Percentiles rank a stretch among this genome's conserved stretches.
Conservation (phyloP, 495 filamentous ascomycete species). For the Xylaria castorea region DNA sequence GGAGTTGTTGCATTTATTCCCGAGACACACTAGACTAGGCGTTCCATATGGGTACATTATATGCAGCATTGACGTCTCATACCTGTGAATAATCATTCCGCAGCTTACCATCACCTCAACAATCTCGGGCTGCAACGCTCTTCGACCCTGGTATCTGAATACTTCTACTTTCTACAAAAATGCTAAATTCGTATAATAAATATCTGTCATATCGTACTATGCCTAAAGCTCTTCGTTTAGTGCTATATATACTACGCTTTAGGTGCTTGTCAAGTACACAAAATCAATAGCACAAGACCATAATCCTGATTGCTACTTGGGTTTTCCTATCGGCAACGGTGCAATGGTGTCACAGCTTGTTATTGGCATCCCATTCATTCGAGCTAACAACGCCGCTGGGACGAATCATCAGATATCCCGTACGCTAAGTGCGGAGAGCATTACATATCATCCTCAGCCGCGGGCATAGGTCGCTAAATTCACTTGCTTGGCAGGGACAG, state of each 20-base stretch:
- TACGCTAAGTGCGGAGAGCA: background rate
- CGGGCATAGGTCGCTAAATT: background rate
- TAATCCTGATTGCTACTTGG: background rate
- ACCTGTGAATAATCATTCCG: background rate
- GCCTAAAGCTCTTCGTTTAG: background rate
- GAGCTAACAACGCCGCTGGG: background rate
- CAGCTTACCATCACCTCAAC: background rate
- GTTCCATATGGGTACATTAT: background rate
- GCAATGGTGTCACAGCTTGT: background rate
- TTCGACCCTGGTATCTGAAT: background rate
- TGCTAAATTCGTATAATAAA: background rate
- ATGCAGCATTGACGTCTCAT: slow-evolving; percentile 6
- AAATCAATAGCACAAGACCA: background rate
- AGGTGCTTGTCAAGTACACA: background rate
- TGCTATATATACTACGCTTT: background rate
- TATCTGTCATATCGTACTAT: background rate
- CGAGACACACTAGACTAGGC: background rate
- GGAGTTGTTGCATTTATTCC: slow-evolving; percentile 1
- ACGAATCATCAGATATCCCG: background rate
- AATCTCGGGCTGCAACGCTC: background rate
- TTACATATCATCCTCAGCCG: background rate
- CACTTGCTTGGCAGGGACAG: background rate
- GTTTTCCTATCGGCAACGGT: background rate
- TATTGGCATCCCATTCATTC: background rate
- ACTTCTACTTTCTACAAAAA: background rate